phyloP scores from a whole-genome alignment of 345 rosid genomes.

The Triadica sebifera region DNA sequence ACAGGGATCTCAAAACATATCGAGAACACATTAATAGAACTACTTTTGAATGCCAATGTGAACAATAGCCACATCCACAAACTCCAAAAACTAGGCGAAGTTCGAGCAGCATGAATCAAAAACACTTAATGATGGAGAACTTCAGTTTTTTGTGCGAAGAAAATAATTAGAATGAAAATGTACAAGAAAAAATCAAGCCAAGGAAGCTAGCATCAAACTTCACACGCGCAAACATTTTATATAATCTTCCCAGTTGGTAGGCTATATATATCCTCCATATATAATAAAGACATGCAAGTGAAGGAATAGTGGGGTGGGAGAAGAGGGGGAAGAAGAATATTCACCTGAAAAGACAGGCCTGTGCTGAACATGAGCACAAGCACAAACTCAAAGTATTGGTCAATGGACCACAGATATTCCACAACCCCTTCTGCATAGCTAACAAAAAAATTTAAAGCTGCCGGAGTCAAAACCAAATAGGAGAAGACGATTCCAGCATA shows the following conservation, averaged over 20 bases:
- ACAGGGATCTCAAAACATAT: neutral
- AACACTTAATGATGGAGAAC: neutral
- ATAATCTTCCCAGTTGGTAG: neutral
- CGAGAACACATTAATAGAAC: neutral
- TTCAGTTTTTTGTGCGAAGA: neutral
- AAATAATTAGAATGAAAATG: neutral
- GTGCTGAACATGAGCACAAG: conserved; percentile 99
- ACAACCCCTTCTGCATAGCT: conserved; percentile 94
- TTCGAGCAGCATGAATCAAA: neutral
- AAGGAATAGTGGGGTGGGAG: neutral
- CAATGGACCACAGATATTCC: conserved; percentile 97
- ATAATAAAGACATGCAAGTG: neutral
- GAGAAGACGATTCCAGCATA: conserved; percentile 85
- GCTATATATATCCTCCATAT: neutral
- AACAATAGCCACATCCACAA: neutral
- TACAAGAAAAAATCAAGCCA: neutral
- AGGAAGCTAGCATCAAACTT: neutral
- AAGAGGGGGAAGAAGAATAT: conserved; percentile 8
- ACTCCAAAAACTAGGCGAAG: neutral
- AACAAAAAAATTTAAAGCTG: conserved; percentile 93
- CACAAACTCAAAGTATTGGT: conserved; percentile 95
- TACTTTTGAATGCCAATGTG: neutral
- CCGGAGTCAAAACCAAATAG: conserved; percentile 82
- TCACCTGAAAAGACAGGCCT: conserved; percentile 94
- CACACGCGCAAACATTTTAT: too few species aligned